Evolutionary conservation across 106 monocot genomes (phyloP), one percentile per base, ranked within the genome.

Genomic region (Chionographis japonica): DNA sequence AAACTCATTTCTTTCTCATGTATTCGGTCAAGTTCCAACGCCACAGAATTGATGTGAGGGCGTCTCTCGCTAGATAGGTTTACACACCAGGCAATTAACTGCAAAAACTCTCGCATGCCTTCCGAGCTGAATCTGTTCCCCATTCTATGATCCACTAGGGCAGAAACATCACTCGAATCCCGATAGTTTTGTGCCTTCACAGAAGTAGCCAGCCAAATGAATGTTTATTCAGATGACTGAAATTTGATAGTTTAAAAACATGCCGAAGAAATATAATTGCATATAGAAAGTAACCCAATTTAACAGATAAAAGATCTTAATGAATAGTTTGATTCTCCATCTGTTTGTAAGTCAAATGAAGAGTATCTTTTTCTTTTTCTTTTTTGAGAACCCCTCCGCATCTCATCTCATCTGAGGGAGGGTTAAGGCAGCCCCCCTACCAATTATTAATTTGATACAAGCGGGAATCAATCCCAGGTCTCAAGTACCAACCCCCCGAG

Each of bases 1-100:
- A 88, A 40, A 61, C 79, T 91, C 75, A 95, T 82, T 65, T 95
- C 95, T 62, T 83, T 88, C 40, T 95, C 95, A 3, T 50, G 79
- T 60, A 95, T 91, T 37, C 88, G 55, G 0, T 95, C 74, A 12
- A 95, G 79, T 50, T 95, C 95, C 42, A 74, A 69, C 41, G 65
- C 86, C 8, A 95, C 75, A 14, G 75, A 80, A 20, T 74, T 85
- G 83, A 84, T 86, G 12, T 81, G 73, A 14, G 95, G 95, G 11
- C 91, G 75, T 37, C 68, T 72, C 14, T 76, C 79, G 8, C 54
- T 38, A 14, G 61, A 65, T 62, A 72, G 65, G 49, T 84, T 84
- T 73, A 91, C 6, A 54, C 95, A 95, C 86, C 83, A 80, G 7
- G 72, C 66, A 19, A 77, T 73, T 20, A 95, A 65, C 55, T 65